Evolutionary conservation across 2,329 filamentous ascomycete genomes (phyloP), one percentile per base, ranked within the genome.

Genomic region (Trichoderma brevicompactum): DNA sequence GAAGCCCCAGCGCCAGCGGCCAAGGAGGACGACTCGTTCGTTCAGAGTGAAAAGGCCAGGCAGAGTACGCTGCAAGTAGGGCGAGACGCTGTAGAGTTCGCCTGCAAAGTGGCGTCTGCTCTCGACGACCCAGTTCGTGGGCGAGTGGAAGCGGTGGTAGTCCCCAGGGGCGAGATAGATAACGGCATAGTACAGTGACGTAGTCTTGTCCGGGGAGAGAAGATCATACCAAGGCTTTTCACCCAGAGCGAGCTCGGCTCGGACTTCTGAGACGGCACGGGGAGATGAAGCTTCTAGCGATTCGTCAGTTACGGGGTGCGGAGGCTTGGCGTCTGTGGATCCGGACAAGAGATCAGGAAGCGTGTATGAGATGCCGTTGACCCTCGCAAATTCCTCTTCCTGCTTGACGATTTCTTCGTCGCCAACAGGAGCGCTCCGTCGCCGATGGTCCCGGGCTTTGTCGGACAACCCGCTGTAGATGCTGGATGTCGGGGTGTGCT

Each of bases 91-190:
- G 82, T 92, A 99, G 8, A 99, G 84, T 78, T 99, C 96, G 65
- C 95, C 95, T 0, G 95, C 94, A 75, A 99, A 99, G 80, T 99
- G 95, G n/a, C 95, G 91, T 49, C 96, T 89, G 69, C 89, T 89
- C 78, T 97, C 92, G 40, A 95, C 95, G 15, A 99, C 93, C 95
- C 95, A 99, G 71, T 92, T 91, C 2, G 92, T 89, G 0, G 95
- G 95, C 1, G 92, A 96, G 81, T 99, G 96, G 82, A 98, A 99
- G 69, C 94, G 92, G 80, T 99, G 95, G 80, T 99, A 99, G 80
- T 99, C 96, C 56, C 95, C 95, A 0, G 95, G 95, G 0, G 96
- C 95, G 49, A 99, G 87, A 79, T 99, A 99, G 74, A 99, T 88
- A 68, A 99, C 96, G 67, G 85, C 91, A 78, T 98, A 99, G 82